These are phyloP conservation scores for Trichosanthes truncata DNA, from an alignment of 306 rosid species.

Conservation along the genomic window DNA sequence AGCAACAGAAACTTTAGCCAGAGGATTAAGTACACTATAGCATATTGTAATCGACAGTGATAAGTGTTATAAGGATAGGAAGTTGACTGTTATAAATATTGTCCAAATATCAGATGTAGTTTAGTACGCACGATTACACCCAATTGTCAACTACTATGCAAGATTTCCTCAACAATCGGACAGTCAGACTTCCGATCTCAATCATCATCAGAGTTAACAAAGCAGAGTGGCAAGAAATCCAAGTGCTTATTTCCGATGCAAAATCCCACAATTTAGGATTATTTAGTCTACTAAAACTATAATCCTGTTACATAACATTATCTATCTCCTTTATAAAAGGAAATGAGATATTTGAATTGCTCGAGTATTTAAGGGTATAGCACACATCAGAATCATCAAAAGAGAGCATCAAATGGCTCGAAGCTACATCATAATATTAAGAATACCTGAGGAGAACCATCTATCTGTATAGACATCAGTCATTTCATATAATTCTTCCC, in stretches of 20 bases:
- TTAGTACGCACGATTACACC: background rate
- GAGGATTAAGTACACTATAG: background rate
- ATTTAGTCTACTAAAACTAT: background rate
- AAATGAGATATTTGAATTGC: background rate
- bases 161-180: background rate
- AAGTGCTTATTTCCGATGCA: background rate
- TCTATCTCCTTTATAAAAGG: background rate
- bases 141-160: background rate
- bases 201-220: background rate
- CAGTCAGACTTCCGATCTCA: background rate
- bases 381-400: background rate
- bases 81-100: background rate
- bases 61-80: background rate
- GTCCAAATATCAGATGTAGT: background rate
- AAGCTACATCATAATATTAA: background rate
- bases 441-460: slow-evolving; percentile 87
- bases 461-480: slow-evolving; percentile 81
- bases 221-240: background rate
- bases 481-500: slow-evolving; percentile 64
- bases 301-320: background rate
- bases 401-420: background rate
- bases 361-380: background rate
- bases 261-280: background rate
- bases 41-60: background rate
- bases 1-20: background rate